phyloP scores from a whole-genome alignment of 331 rosid genomes.

The Pyracantha coccinea region DNA sequence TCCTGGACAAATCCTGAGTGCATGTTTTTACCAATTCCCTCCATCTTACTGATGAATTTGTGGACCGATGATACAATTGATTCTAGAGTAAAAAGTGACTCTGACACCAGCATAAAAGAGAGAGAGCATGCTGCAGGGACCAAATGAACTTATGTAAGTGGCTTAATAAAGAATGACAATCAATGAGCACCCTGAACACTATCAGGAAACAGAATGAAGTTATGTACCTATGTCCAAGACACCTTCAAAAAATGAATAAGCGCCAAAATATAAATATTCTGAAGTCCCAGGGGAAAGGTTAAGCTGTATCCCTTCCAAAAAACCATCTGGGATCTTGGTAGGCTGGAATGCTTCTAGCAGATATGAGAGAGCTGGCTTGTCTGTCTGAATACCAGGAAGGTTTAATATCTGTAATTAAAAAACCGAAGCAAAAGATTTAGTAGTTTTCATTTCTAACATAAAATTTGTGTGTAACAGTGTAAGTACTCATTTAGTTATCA shows the following conservation, averaged over 20 bases:
- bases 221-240: constrained; percentile 23
- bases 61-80: constrained; percentile 14
- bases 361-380: constrained; percentile 14
- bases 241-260: constrained; percentile 23
- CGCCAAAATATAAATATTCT: constrained; percentile 24
- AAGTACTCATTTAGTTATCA: constrained; percentile 1
- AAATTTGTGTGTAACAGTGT: not conserved
- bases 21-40: constrained; percentile 14
- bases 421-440: not conserved
- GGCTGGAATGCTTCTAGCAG: constrained; percentile 40
- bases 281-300: constrained; percentile 22
- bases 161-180: not conserved
- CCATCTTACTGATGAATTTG: constrained; percentile 13
- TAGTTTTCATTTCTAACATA: not conserved
- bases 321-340: constrained; percentile 10
- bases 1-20: constrained; percentile 12
- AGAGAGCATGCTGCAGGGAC: constrained; percentile 27
- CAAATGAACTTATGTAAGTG: not conserved
- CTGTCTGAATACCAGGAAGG: constrained; percentile 17
- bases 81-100: constrained; percentile 31
- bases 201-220: not conserved
- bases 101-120: constrained; percentile 32
- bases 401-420: constrained; percentile 20
- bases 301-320: constrained; percentile 12
- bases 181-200: not conserved